These are phyloP conservation scores for Chlamydomonas schloesseri DNA, from an alignment of 139 green algal genomes.

Conservation along the genomic window DNA sequence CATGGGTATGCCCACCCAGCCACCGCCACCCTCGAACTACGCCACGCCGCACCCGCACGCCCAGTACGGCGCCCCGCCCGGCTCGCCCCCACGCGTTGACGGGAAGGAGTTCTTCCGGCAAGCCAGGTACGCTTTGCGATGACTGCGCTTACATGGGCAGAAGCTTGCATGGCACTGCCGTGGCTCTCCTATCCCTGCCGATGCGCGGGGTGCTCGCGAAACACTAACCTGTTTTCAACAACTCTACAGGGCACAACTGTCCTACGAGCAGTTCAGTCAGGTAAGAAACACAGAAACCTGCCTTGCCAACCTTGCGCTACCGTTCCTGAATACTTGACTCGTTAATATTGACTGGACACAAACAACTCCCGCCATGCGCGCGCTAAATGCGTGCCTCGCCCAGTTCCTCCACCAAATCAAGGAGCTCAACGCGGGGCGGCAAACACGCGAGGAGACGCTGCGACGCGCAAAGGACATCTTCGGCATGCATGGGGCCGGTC, in stretches of 20 bases:
- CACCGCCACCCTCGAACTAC: background rate
- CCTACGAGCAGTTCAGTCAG: constrained; percentile 82
- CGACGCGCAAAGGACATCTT: constrained; percentile 58
- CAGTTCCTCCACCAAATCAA: constrained; percentile 84
- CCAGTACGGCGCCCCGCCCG: background rate
- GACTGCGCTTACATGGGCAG: too few relatives aligned
- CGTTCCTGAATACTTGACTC: too few relatives aligned
- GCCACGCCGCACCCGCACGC: background rate
- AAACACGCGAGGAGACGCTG: constrained; percentile 81
- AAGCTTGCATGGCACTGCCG: too few relatives aligned
- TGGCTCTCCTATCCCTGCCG: too few relatives aligned
- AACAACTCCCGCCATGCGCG: too few relatives aligned
- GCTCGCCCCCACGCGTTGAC: constrained; percentile 58
- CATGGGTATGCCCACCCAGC: too few relatives aligned
- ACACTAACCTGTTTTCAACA: too few relatives aligned
- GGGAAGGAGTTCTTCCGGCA: constrained; percentile 81
- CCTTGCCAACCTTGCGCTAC: too few relatives aligned
- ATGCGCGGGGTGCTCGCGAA: too few relatives aligned
- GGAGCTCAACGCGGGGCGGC: constrained; percentile 83
- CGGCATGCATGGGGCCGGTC: constrained; percentile 57
- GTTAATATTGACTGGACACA: too few relatives aligned
- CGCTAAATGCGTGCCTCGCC: too few relatives aligned
- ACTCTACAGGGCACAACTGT: constrained; percentile 69
- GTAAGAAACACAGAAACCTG: too few relatives aligned
- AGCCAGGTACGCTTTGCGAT: constrained; percentile 64